Evolutionary conservation across 2,329 filamentous ascomycete genomes (phyloP).

Genomic region (Botryotinia calthae): DNA sequence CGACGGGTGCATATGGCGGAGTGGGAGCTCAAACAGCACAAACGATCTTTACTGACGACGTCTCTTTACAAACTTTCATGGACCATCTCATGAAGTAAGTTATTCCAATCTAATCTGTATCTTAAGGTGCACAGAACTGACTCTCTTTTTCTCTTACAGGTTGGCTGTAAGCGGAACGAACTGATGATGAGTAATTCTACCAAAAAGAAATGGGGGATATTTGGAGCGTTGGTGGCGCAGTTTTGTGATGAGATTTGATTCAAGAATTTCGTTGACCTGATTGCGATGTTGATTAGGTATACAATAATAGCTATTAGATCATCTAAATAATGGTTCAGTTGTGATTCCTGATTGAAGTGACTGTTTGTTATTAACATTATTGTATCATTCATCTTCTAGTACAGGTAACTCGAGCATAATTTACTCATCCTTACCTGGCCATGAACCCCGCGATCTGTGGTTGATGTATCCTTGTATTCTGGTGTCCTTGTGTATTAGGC

Average conservation of each 20-base stretch:
- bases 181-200: slow-evolving; percentile 38
- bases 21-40: slow-evolving; percentile 83
- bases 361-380: neutral
- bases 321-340: neutral
- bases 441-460: neutral
- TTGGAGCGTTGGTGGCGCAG: slow-evolving; percentile 18
- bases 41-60: slow-evolving; percentile 98
- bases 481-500: neutral
- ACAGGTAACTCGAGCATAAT: neutral
- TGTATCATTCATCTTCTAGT: neutral
- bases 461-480: neutral
- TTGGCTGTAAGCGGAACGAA: slow-evolving; percentile 64
- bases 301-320: slow-evolving; percentile 22
- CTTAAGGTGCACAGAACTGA: slow-evolving; percentile 25
- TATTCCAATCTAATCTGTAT: slow-evolving; percentile 19
- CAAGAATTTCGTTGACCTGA: slow-evolving; percentile 15
- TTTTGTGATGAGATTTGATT: slow-evolving; percentile 15
- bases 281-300: slow-evolving; percentile 21
- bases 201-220: slow-evolving; percentile 13
- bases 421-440: neutral
- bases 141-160: slow-evolving; percentile 37
- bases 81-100: slow-evolving; percentile 98
- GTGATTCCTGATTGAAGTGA: neutral
- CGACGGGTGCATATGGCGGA: slow-evolving; percentile 86
- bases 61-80: slow-evolving; percentile 98